These are phyloP conservation scores for Lipomyces anomalus DNA, from an alignment of 805 yeast genomes.

Conservation along the genomic window DNA sequence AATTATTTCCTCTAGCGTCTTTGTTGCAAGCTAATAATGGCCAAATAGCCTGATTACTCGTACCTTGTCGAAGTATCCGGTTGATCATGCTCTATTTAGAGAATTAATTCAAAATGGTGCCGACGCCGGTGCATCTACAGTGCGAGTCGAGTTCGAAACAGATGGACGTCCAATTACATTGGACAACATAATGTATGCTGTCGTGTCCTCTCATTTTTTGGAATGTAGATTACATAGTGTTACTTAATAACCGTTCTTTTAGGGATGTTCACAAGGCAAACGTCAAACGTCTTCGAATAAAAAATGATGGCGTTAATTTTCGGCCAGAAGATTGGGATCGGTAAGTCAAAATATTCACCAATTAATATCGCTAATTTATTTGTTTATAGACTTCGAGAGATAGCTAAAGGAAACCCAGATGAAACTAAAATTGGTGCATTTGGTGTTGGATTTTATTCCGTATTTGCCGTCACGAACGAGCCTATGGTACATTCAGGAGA, in stretches of 20 bases:
- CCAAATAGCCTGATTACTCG: slow-evolving; percentile 34
- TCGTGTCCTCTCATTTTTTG: background rate
- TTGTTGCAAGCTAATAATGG: background rate
- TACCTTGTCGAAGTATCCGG: slow-evolving; percentile 40
- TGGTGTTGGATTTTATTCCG: slow-evolving; percentile 55
- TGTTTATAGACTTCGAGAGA: slow-evolving; percentile 37
- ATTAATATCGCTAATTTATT: no score
- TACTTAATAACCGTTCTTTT: background rate
- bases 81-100: slow-evolving; percentile 38
- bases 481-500: slow-evolving; percentile 54
- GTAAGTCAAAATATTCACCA: no score
- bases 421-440: slow-evolving; percentile 41
- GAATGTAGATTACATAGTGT: background rate
- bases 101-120: slow-evolving; percentile 40
- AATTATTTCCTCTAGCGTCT: background rate
- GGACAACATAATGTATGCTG: slow-evolving; percentile 15
- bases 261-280: slow-evolving; percentile 21
- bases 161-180: slow-evolving; percentile 15
- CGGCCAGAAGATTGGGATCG: slow-evolving; percentile 38
- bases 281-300: slow-evolving; percentile 30
- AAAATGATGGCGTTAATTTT: slow-evolving; percentile 36
- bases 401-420: slow-evolving; percentile 41
- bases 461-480: slow-evolving; percentile 77
- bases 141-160: slow-evolving; percentile 31
- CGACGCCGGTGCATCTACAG: slow-evolving; percentile 36